These are phyloP conservation scores for Waltergamsia citrina DNA, from an alignment of 2,329 filamentous ascomycete species.

Conservation along the genomic window DNA sequence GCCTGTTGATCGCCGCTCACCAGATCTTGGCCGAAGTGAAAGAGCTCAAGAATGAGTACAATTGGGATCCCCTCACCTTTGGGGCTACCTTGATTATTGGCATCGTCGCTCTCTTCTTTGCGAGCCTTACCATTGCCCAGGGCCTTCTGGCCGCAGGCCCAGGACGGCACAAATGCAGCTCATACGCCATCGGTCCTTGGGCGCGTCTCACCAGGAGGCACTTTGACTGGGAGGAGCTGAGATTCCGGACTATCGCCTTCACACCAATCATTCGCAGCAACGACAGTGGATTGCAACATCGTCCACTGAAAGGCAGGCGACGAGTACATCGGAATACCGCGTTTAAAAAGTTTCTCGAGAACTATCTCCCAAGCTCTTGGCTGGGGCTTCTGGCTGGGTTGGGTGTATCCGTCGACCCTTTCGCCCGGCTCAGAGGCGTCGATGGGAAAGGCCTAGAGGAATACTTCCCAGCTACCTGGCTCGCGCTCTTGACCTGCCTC, in stretches of 20 bases:
- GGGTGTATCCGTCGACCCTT: too few species aligned
- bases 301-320: too few species aligned
- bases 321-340: too few species aligned
- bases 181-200: slow-evolving; percentile 3
- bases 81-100: slow-evolving; percentile 5
- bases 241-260: neutral
- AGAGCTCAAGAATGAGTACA: slow-evolving; percentile 9
- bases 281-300: too few species aligned
- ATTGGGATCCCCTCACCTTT: slow-evolving; percentile 7
- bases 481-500: neutral
- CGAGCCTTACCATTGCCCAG: slow-evolving; percentile 6
- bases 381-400: too few species aligned
- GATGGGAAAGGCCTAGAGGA: neutral
- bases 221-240: neutral
- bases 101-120: slow-evolving; percentile 6
- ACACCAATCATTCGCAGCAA: too few species aligned
- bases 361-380: too few species aligned
- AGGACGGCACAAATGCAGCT: neutral
- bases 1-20: neutral
- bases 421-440: too few species aligned
- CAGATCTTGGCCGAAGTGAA: slow-evolving; percentile 1
- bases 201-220: neutral
- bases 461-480: slow-evolving; percentile 3
- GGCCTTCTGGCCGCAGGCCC: slow-evolving; percentile 4
- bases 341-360: too few species aligned